A percentile compares a stretch with the other conserved stretches of the same genome.
Evolutionary conservation across 371 early-diverging fungal species (phyloP).

Genomic region (Mucor circinelloides): DNA sequence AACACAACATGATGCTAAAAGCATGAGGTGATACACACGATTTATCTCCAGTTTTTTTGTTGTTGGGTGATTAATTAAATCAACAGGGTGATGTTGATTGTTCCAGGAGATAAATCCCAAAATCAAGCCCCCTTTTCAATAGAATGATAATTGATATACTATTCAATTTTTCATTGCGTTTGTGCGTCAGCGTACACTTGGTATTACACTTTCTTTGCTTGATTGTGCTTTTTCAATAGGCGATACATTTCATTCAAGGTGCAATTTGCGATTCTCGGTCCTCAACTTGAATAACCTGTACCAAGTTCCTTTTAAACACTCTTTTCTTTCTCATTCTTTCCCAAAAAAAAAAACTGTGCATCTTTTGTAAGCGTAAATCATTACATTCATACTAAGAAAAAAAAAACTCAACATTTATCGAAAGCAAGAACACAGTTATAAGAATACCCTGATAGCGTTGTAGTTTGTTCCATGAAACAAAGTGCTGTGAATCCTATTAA

Average conservation of each 20-base stretch:
- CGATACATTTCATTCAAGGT: background rate
- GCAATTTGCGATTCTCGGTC: background rate
- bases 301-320: background rate
- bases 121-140: too few relatives aligned
- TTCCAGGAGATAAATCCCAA: background rate
- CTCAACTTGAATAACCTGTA: background rate
- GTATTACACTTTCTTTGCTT: background rate
- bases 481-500: background rate
- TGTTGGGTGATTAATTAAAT: background rate
- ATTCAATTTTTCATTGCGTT: background rate
- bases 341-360: background rate
- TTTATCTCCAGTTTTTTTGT: background rate
- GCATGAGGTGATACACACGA: background rate
- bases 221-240: background rate
- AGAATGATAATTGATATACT: background rate
- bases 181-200: background rate
- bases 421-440: background rate
- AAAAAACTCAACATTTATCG: too few relatives aligned
- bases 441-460: background rate
- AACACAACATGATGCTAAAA: background rate
- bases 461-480: constrained; percentile 2
- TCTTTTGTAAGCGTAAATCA: too few relatives aligned
- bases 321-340: background rate
- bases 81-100: background rate
- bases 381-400: too few relatives aligned